phyloP scores from a whole-genome alignment of 1,284 basidiomycete genomes.

The Hemileia vastatrix region DNA sequence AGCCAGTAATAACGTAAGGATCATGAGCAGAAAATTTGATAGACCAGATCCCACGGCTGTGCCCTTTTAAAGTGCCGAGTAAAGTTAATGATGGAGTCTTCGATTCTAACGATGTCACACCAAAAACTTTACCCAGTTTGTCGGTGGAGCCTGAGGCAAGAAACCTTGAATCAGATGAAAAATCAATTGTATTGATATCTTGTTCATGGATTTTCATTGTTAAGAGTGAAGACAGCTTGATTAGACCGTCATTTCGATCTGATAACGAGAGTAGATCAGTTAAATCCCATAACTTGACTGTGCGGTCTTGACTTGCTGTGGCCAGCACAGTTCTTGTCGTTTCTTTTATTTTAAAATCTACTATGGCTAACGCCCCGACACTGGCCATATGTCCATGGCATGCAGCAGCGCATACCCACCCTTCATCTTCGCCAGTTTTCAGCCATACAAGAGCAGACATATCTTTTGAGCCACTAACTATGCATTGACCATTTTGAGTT shows the following conservation, averaged over 20 bases:
- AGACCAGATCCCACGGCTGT: conserved; percentile 92
- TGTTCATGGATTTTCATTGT: conserved; percentile 94
- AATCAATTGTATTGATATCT: conserved; percentile 93
- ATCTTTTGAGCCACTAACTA: conserved; percentile 90
- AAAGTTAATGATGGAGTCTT: conserved; percentile 60
- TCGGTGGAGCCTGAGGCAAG: conserved; percentile 94
- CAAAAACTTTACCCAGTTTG: conserved; percentile 80
- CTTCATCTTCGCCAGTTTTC: conserved; percentile 43
- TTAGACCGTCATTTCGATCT: conserved; percentile 34
- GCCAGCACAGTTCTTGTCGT: conserved; percentile 59
- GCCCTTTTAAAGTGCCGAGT: conserved; percentile 84
- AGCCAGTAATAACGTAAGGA: conserved; percentile 77
- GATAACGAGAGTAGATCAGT: conserved; percentile 47
- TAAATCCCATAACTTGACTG: conserved; percentile 97
- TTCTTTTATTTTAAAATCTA: conserved; percentile 24
- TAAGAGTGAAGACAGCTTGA: conserved; percentile 64
- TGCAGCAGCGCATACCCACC: conserved; percentile 70
- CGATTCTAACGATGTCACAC: conserved; percentile 43
- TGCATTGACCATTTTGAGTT: conserved; percentile 57
- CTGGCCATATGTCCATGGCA: conserved; percentile 93
- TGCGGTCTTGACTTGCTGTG: conserved; percentile 91
- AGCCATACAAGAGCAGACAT: conserved; percentile 78
- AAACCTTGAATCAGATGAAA: conserved; percentile 78
- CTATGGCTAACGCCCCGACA: conserved; percentile 75
- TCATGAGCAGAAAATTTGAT: conserved; percentile 78